Base-by-base conservation (phyloP, 2,329 filamentous ascomycete species). In the Fusarium odoratissimum region DNA sequence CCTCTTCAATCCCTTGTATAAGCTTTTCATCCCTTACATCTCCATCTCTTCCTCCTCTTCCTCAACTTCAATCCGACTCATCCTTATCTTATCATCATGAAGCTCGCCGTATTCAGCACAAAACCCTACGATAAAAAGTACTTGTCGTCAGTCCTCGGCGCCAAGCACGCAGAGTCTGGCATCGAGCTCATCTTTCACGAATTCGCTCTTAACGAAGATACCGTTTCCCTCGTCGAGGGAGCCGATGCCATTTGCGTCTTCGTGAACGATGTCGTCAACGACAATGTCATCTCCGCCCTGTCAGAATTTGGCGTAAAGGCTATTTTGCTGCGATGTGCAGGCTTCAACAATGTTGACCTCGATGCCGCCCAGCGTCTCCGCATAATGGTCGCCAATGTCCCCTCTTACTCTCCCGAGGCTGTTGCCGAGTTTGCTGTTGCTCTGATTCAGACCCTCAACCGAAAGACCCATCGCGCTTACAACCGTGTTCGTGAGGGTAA, bases 401-500 rank as follows among this genome's bases (percentile, higher is more conserved):
- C 91, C 3, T 87, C 89, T 6, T 93, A 93, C 82, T 91, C 90
- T 12, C 91, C 91, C 65, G 89, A 92, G 79, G 89, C 91, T 5
- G 91, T 93, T 5, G 91, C 91, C 72, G 91, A 93, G 83, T 92
- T 92, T 76, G 87, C 90, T 44, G 86, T 92, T n/a, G 89, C 90
- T 4, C 83, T 92, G 67, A 84, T 92, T 59, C 90, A 91, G 82
- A 91, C 90, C 3, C 84, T 92, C 46, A 91, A 92, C 79, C 89
- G 91, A 46, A 89, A 90, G 77, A 92, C 89, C 19, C 91, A 92
- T 79, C 88, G 89, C 28, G 89, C 91, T 6, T 92, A 91, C 80
- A 91, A 90, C 78, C 88, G 91, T 31, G 90, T 91, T 25, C 88
- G 90, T 46, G 90, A 92, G 79, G 90, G 88, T 55, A 92, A 93